These are phyloP conservation scores for Cytospora leucostoma DNA, from an alignment of 2,329 filamentous ascomycete genomes.

Conservation along the genomic window DNA sequence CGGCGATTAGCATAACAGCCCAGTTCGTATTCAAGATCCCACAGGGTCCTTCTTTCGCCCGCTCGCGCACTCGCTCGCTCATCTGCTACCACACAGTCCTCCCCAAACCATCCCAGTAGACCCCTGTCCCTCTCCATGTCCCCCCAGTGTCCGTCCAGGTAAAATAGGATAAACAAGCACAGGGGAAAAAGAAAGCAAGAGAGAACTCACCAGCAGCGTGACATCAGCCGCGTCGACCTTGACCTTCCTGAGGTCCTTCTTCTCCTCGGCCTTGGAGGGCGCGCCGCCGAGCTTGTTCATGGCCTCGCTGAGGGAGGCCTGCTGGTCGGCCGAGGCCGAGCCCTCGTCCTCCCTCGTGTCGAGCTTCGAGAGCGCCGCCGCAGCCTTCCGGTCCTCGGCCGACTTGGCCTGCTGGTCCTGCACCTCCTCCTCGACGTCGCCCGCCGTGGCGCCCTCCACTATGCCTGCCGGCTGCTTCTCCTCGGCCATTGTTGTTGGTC, in stretches of 20 bases:
- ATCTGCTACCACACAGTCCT: no score
- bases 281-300: conserved; percentile 61
- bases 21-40: no score
- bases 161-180: no score
- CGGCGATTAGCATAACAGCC: no score
- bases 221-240: conserved; percentile 77
- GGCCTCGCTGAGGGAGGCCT: conserved; percentile 66
- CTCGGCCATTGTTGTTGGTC: conserved; percentile 56
- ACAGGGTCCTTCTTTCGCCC: no score
- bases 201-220: conserved; percentile 62
- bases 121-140: no score
- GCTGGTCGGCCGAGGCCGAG: conserved; percentile 61
- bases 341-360: conserved; percentile 56
- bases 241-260: conserved; percentile 58
- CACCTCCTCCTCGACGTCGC: conserved; percentile 60
- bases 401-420: conserved; percentile 54
- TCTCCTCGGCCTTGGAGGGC: conserved; percentile 40
- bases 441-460: conserved; percentile 61
- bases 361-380: conserved; percentile 70
- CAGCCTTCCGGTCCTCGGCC: conserved; percentile 76
- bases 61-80: no score
- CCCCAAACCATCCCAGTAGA: no score
- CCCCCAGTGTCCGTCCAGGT: no score
- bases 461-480: conserved; percentile 59
- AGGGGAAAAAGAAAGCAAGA: background rate